Conservation (phyloP, 148 eudicot genomes). For the Rhododendron williamsianum region DNA sequence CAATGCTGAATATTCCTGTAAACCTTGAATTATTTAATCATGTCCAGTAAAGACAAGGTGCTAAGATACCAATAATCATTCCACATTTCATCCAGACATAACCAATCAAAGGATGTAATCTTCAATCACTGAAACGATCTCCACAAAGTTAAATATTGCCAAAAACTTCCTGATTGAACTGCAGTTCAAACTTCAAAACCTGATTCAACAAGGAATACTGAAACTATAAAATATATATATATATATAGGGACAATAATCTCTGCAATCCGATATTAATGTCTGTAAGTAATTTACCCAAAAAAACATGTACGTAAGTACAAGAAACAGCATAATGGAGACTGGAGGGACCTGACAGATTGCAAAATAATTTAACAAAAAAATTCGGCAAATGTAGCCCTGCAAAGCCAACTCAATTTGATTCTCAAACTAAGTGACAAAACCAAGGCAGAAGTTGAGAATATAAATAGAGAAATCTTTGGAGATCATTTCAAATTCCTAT, state of each 20-base stretch:
- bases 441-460: neutral
- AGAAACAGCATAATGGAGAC: neutral
- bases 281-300: too few relatives aligned
- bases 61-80: neutral
- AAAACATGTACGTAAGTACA: neutral
- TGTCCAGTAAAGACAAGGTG: neutral
- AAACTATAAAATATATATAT: neutral
- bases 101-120: neutral
- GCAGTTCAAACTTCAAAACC: conserved; percentile 8
- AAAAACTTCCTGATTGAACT: conserved; percentile 5
- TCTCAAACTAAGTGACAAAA: neutral
- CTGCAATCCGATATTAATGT: neutral
- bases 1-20: neutral
- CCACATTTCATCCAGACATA: neutral
- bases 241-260: neutral
- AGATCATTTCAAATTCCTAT: neutral
- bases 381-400: neutral
- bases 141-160: neutral
- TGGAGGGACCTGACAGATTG: neutral
- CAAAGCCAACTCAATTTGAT: neutral
- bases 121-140: neutral
- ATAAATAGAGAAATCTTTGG: neutral
- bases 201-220: neutral
- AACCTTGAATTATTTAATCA: neutral
- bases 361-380: neutral